These are phyloP conservation scores for Fistulinella cinereoalba DNA, from an alignment of 1,284 basidiomycete genomes.

Conservation along the genomic window DNA sequence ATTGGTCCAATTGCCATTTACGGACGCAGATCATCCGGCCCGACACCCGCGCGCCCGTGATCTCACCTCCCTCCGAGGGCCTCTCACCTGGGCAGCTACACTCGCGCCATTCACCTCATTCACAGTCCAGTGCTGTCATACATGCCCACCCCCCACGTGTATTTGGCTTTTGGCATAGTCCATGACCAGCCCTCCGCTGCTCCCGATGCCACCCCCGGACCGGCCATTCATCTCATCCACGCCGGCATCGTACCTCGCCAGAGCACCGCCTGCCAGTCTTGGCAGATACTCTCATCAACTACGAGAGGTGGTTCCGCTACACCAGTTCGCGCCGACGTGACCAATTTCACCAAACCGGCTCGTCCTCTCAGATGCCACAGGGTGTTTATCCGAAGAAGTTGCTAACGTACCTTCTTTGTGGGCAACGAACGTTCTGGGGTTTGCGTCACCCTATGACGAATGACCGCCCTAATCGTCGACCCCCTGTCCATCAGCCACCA, in stretches of 20 bases:
- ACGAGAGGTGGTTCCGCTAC: not conserved
- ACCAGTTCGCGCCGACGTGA: not conserved
- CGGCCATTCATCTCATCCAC: too few relatives aligned
- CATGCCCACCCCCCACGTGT: not conserved
- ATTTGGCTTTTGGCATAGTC: constrained; percentile 6
- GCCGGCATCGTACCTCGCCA: not conserved
- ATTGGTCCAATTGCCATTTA: constrained; percentile 18
- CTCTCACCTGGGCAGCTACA: not conserved
- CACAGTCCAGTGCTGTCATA: not conserved
- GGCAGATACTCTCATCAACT: not conserved
- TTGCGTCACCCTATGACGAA: constrained; percentile 8
- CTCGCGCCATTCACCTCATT: constrained; percentile 5
- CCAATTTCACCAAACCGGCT: not conserved
- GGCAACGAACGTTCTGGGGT: not conserved
- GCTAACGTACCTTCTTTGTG: not conserved
- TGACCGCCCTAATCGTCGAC: not conserved
- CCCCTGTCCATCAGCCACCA: constrained; percentile 2
- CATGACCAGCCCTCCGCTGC: not conserved
- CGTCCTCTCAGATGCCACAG: not conserved
- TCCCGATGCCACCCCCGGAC: not conserved
- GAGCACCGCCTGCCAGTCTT: not conserved
- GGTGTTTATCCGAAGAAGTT: not conserved
- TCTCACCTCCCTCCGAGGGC: constrained; percentile 4
- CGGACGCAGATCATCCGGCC: constrained; percentile 25
- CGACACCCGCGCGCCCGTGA: not conserved